Conservation (phyloP, 345 rosid species). For the Eucalyptus fibrosa region DNA sequence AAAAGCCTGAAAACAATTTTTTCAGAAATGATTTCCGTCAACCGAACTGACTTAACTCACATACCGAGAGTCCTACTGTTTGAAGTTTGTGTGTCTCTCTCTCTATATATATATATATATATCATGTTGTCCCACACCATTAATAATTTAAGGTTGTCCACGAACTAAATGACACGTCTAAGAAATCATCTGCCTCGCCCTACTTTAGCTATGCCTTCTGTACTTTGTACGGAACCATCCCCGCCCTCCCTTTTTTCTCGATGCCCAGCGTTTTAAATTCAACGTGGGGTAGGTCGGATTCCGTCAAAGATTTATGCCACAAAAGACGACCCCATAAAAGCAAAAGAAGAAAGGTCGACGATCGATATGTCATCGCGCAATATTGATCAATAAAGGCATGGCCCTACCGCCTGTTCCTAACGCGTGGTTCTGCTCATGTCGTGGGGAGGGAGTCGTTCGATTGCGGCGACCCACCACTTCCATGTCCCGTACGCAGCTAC, state of each 20-base stretch:
- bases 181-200: neutral
- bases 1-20: too few species aligned
- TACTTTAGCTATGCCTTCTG: neutral
- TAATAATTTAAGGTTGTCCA: too few species aligned
- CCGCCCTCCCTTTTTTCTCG: neutral
- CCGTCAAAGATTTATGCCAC: neutral
- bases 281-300: neutral
- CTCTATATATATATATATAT: too few species aligned
- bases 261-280: neutral
- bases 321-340: neutral
- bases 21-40: neutral
- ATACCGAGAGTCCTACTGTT: neutral
- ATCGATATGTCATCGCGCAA: neutral
- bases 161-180: too few species aligned
- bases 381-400: neutral
- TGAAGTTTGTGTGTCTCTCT: neutral
- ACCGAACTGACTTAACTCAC: neutral
- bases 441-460: neutral
- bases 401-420: neutral
- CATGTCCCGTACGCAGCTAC: neutral
- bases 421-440: neutral
- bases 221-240: neutral
- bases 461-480: neutral
- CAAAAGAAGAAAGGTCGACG: neutral
- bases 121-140: too few species aligned